Evolutionary conservation across 73 alveolate genomes (phyloP), one percentile per base, ranked within the genome.

Genomic region (Symbiodinium natans): DNA sequence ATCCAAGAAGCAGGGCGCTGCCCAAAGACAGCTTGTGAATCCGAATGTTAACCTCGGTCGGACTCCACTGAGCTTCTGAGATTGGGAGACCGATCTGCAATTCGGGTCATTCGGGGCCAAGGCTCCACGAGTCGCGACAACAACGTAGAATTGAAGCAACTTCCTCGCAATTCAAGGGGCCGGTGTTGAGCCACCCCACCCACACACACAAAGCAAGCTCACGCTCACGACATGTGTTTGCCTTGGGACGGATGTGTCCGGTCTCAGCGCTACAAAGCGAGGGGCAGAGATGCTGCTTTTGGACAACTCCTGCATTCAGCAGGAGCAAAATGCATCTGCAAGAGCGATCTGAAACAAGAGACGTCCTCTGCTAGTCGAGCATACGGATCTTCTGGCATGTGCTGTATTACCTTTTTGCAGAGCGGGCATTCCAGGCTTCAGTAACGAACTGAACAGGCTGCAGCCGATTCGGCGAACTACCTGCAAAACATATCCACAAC

Each of bases 221-320:
- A 52, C 56, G 11, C 11, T 8, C n/a, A n/a, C n/a, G n/a, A n/a
- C 39, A 23, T 2, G 77, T 11, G 15, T 8, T 15, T 63, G 77
- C 77, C 77, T 63, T 27, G 77, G 77, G 36, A 63, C 77, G 36
- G 77, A 63, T 1, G 77, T 25, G 34, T 63, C 77, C 36, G 77
- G 77, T 63, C 77, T 63, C 77, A 63, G 77, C 77, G 77, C 77
- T 27, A 63, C 77, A 63, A 10, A 63, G 36, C 77, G 77, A 3
- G 77, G 77, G 25, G 77, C 77, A 11, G 77, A 63, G 77, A 63
- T 63, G 34, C 77, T 63, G 77, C 77, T 63, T 63, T 63, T 63
- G 77, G 77, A 63, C 77, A 63, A 34, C 77, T 63, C 77, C 77
- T 63, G 31, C 40, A 63, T 21, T 52, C 68, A 10, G 68, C 68